Evolutionary conservation across 805 yeast species (phyloP).

Genomic region (Sugiyamaella floridensis): DNA sequence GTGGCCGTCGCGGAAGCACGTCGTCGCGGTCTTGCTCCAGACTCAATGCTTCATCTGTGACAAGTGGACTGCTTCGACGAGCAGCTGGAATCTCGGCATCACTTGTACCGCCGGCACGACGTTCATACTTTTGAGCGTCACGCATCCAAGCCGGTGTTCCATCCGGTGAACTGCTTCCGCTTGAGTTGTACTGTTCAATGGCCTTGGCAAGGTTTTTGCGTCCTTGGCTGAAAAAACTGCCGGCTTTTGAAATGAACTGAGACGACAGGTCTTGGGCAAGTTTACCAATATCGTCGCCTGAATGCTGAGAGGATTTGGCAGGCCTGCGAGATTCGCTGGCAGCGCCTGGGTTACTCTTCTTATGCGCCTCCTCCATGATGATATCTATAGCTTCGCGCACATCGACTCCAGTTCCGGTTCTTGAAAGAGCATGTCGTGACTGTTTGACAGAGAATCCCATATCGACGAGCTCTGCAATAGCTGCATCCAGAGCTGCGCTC

Average conservation of each 20-base stretch:
- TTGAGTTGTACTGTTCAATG: constrained; percentile 46
- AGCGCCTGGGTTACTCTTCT: constrained; percentile 25
- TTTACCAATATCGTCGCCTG: constrained; percentile 30
- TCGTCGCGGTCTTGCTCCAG: constrained; percentile 9
- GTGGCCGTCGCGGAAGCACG: constrained; percentile 5
- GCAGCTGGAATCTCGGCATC: not conserved
- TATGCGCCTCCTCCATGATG: constrained; percentile 55
- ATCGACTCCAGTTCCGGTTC: constrained; percentile 46
- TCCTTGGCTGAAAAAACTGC: constrained; percentile 51
- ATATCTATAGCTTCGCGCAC: constrained; percentile 59
- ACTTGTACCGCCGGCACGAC: constrained; percentile 43
- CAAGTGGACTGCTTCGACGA: not conserved
- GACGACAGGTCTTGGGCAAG: constrained; percentile 48
- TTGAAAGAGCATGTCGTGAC: constrained; percentile 52
- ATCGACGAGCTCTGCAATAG: constrained; percentile 64
- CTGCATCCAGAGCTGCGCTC: constrained; percentile 20
- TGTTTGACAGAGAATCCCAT: constrained; percentile 68
- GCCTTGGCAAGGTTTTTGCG: constrained; percentile 55
- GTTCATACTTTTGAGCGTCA: constrained; percentile 20
- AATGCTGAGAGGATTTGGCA: not conserved
- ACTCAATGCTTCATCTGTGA: constrained; percentile 11
- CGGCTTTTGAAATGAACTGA: constrained; percentile 54
- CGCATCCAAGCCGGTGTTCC: constrained; percentile 69
- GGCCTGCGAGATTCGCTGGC: constrained; percentile 20
- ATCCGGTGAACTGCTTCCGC: constrained; percentile 23